Percentiles rank a stretch among this genome's conserved stretches.
phyloP scores from a whole-genome alignment of 2,329 filamentous ascomycete species.

The Fusarium pseudocircinatum region DNA sequence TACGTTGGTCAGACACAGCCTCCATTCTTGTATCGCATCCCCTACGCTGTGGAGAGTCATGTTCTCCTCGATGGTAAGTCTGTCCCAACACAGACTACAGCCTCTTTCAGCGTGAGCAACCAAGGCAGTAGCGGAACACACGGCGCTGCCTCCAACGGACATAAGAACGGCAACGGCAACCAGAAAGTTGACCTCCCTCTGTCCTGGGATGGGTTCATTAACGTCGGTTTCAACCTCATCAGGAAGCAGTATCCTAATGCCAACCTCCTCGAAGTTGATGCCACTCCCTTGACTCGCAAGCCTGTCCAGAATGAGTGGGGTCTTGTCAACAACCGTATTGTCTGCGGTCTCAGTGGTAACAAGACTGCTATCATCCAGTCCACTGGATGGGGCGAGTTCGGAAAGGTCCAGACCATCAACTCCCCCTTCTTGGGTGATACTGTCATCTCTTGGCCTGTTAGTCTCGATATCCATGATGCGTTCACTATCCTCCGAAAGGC shows the following conservation, averaged over 20 bases:
- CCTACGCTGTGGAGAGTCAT: not conserved
- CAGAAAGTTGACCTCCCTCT: not conserved
- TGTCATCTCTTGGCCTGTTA: slow-evolving; percentile 7
- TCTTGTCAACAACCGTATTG: slow-evolving; percentile 21
- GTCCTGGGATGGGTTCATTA: slow-evolving; percentile 24
- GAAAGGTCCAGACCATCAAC: slow-evolving; percentile 8
- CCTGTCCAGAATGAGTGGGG: slow-evolving; percentile 18
- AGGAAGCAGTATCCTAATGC: slow-evolving; percentile 10
- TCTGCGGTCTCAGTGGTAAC: slow-evolving; percentile 4
- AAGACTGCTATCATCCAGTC: slow-evolving; percentile 24
- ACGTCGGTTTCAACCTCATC: slow-evolving; percentile 17
- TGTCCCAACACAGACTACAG: not conserved
- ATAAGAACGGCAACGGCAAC: not conserved
- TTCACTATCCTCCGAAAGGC: slow-evolving; percentile 19
- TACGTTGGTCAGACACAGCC: slow-evolving; percentile 52
- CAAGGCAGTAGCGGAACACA: not conserved
- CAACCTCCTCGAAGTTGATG: slow-evolving; percentile 15
- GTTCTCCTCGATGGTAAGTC: not conserved
- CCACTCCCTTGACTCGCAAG: slow-evolving; percentile 1
- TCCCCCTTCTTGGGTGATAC: not conserved
- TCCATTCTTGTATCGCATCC: slow-evolving; percentile 51
- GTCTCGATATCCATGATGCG: slow-evolving; percentile 8
- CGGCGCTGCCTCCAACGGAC: not conserved
- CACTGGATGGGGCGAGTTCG: slow-evolving; percentile 18
- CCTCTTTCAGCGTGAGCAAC: not conserved